Conservation (phyloP, 2,329 filamentous ascomycete genomes). For the Phaeophleospora eucalypticola region DNA sequence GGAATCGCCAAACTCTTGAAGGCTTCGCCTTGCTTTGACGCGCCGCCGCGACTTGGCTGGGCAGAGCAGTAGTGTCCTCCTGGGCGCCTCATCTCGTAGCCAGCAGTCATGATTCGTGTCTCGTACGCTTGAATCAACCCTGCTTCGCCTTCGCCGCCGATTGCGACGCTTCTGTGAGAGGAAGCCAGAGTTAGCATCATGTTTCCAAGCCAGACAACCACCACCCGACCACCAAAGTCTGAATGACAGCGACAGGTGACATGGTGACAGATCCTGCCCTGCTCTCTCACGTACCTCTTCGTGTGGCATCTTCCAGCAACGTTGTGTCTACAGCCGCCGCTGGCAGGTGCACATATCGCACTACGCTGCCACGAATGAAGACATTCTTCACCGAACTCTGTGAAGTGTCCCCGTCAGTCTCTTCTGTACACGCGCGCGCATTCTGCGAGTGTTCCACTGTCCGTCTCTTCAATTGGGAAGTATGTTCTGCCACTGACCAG, state of each 20-base stretch:
- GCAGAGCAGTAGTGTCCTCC: neutral
- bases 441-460: neutral
- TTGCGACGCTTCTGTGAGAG: constrained; percentile 29
- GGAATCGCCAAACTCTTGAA: too few relatives aligned
- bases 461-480: neutral
- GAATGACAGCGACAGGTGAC: too few relatives aligned
- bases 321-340: constrained; percentile 78
- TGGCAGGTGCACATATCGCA: constrained; percentile 86
- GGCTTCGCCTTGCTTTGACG: neutral
- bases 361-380: constrained; percentile 89
- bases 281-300: constrained; percentile 58
- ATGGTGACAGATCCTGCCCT: constrained; percentile 1
- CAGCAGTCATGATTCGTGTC: neutral
- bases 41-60: neutral
- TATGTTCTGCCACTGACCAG: constrained; percentile 57
- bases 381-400: constrained; percentile 86
- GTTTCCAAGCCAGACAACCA: neutral
- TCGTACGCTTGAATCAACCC: constrained; percentile 5
- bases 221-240: constrained; percentile 2
- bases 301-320: constrained; percentile 83
- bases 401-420: neutral
- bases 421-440: neutral
- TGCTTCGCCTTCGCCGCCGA: constrained; percentile 35
- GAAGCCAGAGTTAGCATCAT: neutral
- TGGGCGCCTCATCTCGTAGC: neutral